Base-by-base conservation (phyloP, 192 early-diverging fungal genomes). In the Entomortierella parvispora region DNA sequence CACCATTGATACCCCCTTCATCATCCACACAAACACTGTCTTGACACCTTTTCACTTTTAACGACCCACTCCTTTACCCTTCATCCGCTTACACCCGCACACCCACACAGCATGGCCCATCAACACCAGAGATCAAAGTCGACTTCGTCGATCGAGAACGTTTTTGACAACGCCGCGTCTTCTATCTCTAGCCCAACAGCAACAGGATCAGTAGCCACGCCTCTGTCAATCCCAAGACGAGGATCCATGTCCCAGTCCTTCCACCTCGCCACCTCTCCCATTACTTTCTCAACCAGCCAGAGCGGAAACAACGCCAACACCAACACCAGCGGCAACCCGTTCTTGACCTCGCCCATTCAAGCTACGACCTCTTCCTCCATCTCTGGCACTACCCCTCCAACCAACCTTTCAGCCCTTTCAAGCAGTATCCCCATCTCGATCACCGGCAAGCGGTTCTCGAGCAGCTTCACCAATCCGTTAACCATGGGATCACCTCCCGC, bases 241-340 rank as follows among this genome's bases (percentile, higher is more conserved):
- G 33, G 70, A 4, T 72, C 70, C 55, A 72, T 72, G 62, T 72
- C 70, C 0, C 57, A 54, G 11, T 72, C 70, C 31, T 58, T 72
- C 26, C 59, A 45, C 28, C 14, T 72, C 15, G 48, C 55, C 17
- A 59, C 70, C 29, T 65, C 70, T 8, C 61, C 70, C 20, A 52
- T 64, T 11, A 10, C 62, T 25, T 11, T 23, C 11, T 57, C 49
- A 12, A 42, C 33, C 2, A 48, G 47, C 2, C 34, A 52, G 2
- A 55, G 51, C 20, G 22, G 32, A 11, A 26, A 43, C 53, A 55
- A 55, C 37, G 28, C 50, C 11, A 53, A 15, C 43, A 49, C 44
- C 46, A 44, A 40, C 18, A 61, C 33, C 40, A 29, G 32, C 46
- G 49, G 31, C 45, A 31, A 32, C 3, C 50, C 44, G 2, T 26